Conservation (phyloP, 495 filamentous ascomycete species). For the Neurospora sp. region DNA sequence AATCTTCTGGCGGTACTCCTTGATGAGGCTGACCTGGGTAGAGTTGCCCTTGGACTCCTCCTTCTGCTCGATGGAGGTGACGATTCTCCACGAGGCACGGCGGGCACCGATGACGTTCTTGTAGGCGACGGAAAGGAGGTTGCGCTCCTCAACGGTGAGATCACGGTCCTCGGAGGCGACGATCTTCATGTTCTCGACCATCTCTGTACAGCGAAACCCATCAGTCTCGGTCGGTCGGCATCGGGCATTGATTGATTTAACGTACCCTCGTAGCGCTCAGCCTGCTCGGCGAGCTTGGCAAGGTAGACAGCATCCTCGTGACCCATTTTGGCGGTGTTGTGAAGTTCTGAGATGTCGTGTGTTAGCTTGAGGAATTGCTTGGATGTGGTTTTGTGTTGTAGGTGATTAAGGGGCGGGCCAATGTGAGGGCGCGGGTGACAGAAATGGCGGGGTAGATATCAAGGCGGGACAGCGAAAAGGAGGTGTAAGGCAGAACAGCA, state of each 20-base stretch:
- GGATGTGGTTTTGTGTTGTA: slow-evolving; percentile 9
- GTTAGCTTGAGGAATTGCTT: slow-evolving; percentile 21
- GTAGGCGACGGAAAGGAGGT: slow-evolving; percentile 98
- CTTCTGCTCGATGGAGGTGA: slow-evolving; percentile 99
- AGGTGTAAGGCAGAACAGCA: background rate
- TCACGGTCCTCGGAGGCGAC: slow-evolving; percentile 95
- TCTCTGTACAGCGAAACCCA: slow-evolving; percentile 52
- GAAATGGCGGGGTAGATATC: background rate
- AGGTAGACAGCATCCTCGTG: slow-evolving; percentile 99
- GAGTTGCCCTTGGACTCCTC: slow-evolving; percentile 99
- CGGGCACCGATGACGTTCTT: slow-evolving; percentile 99
- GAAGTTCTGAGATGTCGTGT: slow-evolving; percentile 8
- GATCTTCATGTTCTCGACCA: slow-evolving; percentile 99
- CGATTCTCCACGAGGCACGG: slow-evolving; percentile 99
- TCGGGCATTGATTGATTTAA: slow-evolving; percentile 13
- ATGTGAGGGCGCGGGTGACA: background rate
- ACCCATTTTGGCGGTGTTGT: slow-evolving; percentile 66
- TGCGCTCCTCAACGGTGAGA: slow-evolving; percentile 97
- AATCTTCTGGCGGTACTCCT: slow-evolving; percentile 99
- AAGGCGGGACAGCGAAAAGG: background rate
- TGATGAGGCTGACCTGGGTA: slow-evolving; percentile 84
- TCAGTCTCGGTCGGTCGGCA: slow-evolving; percentile 9
- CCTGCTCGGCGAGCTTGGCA: slow-evolving; percentile 99
- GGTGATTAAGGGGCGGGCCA: slow-evolving; percentile 7
- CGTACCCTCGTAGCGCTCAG: slow-evolving; percentile 98